A percentile compares a stretch with the other conserved stretches of the same genome.
phyloP scores from a whole-genome alignment of 1,139 yeast species.

The Hemisphaericaspora subhashii region DNA sequence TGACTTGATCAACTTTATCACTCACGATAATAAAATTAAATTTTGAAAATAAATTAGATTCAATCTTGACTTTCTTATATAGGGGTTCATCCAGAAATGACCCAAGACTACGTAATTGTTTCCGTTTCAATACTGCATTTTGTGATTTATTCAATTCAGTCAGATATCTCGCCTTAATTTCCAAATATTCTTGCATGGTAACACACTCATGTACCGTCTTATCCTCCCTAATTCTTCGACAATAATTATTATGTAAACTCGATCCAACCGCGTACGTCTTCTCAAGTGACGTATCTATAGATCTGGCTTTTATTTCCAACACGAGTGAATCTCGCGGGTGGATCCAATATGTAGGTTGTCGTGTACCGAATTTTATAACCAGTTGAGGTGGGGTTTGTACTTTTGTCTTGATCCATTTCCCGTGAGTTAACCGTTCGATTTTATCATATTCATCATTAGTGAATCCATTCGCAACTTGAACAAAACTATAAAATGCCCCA shows the following conservation, averaged over 20 bases:
- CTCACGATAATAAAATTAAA: conserved; percentile 39
- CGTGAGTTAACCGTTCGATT: conserved; percentile 57
- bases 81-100: conserved; percentile 15
- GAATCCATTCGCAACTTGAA: conserved; percentile 85
- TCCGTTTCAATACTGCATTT: conserved; percentile 21
- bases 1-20: conserved; percentile 34
- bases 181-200: conserved; percentile 54
- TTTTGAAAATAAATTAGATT: conserved; percentile 24
- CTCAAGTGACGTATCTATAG: conserved; percentile 53
- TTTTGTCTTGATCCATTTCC: conserved; percentile 56
- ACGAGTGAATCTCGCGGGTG: conserved; percentile 76
- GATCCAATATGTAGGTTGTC: conserved; percentile 74
- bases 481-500: conserved; percentile 54
- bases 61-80: conserved; percentile 13
- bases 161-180: conserved; percentile 31
- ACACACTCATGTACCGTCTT: conserved; percentile 58
- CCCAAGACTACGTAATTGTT: conserved; percentile 5
- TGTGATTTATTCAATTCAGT: conserved; percentile 28
- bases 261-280: conserved; percentile 60
- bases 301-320: conserved; percentile 81
- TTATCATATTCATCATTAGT: conserved; percentile 58
- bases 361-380: conserved; percentile 58
- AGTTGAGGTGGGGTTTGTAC: conserved; percentile 38
- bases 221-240: conserved; percentile 67
- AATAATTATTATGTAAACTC: conserved; percentile 77